phyloP scores from a whole-genome alignment of 2,329 filamentous ascomycete genomes.

The Samsoniella hepiali region DNA sequence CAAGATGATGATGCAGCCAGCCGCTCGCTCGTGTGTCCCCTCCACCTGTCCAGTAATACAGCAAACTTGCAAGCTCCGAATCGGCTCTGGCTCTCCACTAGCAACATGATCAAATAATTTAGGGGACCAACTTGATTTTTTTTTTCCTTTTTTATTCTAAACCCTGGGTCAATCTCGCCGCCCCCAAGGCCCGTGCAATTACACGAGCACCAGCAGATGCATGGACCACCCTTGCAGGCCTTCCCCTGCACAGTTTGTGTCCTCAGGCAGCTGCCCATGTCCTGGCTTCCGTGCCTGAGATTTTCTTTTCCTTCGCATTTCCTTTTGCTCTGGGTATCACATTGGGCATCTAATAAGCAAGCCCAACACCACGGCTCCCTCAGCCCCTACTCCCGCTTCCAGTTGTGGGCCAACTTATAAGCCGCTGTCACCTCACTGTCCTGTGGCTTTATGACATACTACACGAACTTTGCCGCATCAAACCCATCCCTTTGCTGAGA shows the following conservation, averaged over 20 bases:
- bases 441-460: neutral
- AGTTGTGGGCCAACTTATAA: neutral
- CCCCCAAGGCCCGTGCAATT: neutral
- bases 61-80: neutral
- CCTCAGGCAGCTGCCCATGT: neutral
- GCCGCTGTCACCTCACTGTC: neutral
- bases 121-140: neutral
- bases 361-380: neutral
- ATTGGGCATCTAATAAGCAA: neutral
- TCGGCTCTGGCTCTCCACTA: neutral
- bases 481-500: neutral
- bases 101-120: neutral
- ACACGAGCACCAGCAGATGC: neutral
- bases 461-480: neutral
- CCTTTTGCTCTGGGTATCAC: neutral
- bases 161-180: neutral
- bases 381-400: neutral
- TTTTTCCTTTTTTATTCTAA: neutral
- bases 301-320: neutral
- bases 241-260: neutral
- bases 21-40: neutral
- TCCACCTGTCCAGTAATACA: neutral
- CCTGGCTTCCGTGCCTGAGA: too few species aligned
- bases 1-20: neutral
- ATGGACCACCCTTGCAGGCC: neutral